Percentiles rank a stretch among this genome's conserved stretches.
These are phyloP conservation scores for Fusarium sp. DNA, from an alignment of 2,329 filamentous ascomycete species.

Conservation along the genomic window DNA sequence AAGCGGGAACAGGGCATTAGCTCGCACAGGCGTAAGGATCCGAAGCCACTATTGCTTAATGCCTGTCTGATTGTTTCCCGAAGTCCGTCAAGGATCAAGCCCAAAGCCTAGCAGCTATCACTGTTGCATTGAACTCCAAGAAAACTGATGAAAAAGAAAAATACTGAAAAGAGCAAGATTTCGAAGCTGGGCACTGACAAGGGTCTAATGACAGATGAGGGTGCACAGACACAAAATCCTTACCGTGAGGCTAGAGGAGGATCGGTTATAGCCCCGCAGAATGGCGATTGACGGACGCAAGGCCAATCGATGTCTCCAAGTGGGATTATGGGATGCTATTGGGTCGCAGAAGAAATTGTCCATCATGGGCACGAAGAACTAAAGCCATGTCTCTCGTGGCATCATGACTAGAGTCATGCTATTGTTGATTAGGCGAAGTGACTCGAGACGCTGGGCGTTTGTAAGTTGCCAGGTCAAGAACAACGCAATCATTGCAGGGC, in stretches of 20 bases:
- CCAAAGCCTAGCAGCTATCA: slow-evolving; percentile 22
- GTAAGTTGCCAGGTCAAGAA: background rate
- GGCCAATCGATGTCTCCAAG: slow-evolving; percentile 44
- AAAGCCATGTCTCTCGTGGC: slow-evolving; percentile 2
- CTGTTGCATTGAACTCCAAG: slow-evolving; percentile 9
- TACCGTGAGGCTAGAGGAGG: slow-evolving; percentile 23
- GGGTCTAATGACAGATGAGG: slow-evolving; percentile 18
- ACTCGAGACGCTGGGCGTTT: slow-evolving; percentile 1
- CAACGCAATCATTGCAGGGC: background rate
- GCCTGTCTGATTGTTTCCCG: slow-evolving; percentile 32
- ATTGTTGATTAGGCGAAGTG: slow-evolving; percentile 11
- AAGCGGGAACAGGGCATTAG: slow-evolving; percentile 47
- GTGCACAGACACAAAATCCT: slow-evolving; percentile 24
- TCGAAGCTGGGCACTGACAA: slow-evolving; percentile 19
- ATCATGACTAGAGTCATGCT: slow-evolving; percentile 7
- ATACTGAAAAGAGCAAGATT: slow-evolving; percentile 9
- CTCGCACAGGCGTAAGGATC: slow-evolving; percentile 34
- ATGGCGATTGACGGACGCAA: slow-evolving; percentile 46
- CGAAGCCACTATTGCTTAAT: slow-evolving; percentile 31
- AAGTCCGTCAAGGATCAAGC: slow-evolving; percentile 26
- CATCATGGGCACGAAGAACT: slow-evolving; percentile 22
- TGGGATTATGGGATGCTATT: slow-evolving; percentile 40
- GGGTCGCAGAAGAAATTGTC: slow-evolving; percentile 44
- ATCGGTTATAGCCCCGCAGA: slow-evolving; percentile 42
- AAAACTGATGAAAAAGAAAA: slow-evolving; percentile 12